Evolutionary conservation across 192 early-diverging fungal species (phyloP), one percentile per base, ranked within the genome.

Genomic region (Coemansia sp.): DNA sequence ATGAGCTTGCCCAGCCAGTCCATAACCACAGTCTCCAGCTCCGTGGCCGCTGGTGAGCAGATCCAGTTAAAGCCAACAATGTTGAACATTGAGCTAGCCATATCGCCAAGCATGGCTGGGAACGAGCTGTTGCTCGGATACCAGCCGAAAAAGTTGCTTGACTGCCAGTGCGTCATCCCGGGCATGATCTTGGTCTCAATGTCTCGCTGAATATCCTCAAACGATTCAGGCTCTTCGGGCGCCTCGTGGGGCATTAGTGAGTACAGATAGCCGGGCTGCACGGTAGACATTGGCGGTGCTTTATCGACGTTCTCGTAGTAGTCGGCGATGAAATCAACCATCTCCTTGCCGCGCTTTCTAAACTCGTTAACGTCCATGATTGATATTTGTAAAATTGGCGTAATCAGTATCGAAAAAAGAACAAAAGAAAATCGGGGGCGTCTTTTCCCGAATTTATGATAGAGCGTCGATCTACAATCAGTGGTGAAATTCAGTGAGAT

Each of bases 81-180:
- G 63, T 70, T 72, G 51, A 86, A 75, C 87, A 89, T 89, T 20
- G 69, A 68, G 57, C 73, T 75, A 57, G 82, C 83, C 87, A 89
- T 87, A 37, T 88, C 88, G 52, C 83, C 87, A 3, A 89, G 62
- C 32, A 89, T 82, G 8, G 71, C 59, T 0, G 85, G 84, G 41
- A 84, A 88, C 8, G 83, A 84, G 49, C 68, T 74, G 57, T 69
- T 84, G 51, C 73, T 54, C 5, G 86, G 86, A 53, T 69, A 89
- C 76, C 83, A 88, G 45, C 71, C 82, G 50, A 84, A 88, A 62
- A 89, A 89, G 74, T 86, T 85, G 1, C 74, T 74, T n/a, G 84
- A 84, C 71, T 89, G 87, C 88, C 88, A 89, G 71, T 88, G 87
- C 1, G 87, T 88, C 20, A 88, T 78, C 2, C 88, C 87, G 1